phyloP scores from a whole-genome alignment of 1,139 yeast species.

The Tardiomyces blankii region DNA sequence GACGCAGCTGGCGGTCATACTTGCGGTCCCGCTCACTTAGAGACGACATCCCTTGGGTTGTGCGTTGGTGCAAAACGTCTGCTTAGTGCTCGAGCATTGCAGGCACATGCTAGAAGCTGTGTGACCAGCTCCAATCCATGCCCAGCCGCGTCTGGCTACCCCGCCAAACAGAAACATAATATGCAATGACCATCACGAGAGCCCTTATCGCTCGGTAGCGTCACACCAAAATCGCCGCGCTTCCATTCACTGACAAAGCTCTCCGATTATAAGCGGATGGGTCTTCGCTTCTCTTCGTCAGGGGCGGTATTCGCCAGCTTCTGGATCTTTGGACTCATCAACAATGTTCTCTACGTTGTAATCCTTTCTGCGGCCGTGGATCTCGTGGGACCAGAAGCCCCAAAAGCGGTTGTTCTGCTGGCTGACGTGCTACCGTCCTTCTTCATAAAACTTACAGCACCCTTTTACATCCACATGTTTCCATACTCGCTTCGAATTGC shows the following conservation, averaged over 20 bases:
- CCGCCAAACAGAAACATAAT: too few species aligned
- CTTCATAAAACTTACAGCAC: slow-evolving; percentile 57
- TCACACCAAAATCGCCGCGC: too few species aligned
- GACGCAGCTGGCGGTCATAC: slow-evolving; percentile 79
- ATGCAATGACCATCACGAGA: too few species aligned
- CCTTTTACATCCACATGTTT: slow-evolving; percentile 61
- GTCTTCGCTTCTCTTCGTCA: background rate
- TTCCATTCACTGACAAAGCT: too few species aligned
- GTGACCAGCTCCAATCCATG: too few species aligned
- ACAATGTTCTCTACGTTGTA: slow-evolving; percentile 84
- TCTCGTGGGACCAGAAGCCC: slow-evolving; percentile 70
- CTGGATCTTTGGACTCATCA: slow-evolving; percentile 76
- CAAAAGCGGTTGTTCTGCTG: slow-evolving; percentile 74
- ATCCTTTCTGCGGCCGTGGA: slow-evolving; percentile 89
- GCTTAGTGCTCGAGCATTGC: too few species aligned
- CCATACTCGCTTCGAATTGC: slow-evolving; percentile 48
- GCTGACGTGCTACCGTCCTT: slow-evolving; percentile 87
- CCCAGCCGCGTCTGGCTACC: too few species aligned
- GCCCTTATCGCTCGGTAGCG: too few species aligned
- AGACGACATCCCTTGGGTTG: too few species aligned
- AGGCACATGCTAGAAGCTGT: too few species aligned
- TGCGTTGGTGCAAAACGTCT: too few species aligned
- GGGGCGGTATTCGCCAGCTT: slow-evolving; percentile 26
- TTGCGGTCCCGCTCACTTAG: background rate
- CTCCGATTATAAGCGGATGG: background rate